These are phyloP conservation scores for Cystobasidium tubakii DNA, from an alignment of 768 basidiomycete genomes.

Conservation along the genomic window DNA sequence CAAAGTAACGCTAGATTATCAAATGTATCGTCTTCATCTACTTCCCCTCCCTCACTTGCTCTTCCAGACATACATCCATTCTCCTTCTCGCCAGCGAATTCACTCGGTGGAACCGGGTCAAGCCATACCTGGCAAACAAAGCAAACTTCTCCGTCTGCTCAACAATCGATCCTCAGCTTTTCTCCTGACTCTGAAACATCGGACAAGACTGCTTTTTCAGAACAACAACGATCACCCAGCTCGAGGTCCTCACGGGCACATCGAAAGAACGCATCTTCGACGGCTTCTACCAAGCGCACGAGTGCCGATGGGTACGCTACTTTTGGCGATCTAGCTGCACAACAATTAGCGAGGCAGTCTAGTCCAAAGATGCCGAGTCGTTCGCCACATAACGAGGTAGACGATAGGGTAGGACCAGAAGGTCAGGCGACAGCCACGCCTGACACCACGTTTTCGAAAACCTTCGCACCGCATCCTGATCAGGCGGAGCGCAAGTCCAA, in stretches of 20 bases:
- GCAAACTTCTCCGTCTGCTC: not conserved
- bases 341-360: not conserved
- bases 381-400: not conserved
- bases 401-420: not conserved
- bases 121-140: not conserved
- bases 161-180: constrained; percentile 13
- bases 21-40: not conserved
- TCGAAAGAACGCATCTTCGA: constrained; percentile 5
- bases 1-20: not conserved
- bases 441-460: not conserved
- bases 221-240: not conserved
- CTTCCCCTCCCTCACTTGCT: not conserved
- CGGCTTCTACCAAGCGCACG: not conserved
- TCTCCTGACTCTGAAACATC: constrained; percentile 25
- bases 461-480: not conserved
- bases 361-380: not conserved
- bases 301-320: not conserved
- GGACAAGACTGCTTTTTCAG: not conserved
- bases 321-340: constrained; percentile 10
- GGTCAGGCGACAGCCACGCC: not conserved
- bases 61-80: constrained; percentile 12
- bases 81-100: not conserved
- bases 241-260: not conserved
- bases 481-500: not conserved
- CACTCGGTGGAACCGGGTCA: not conserved